Evolutionary conservation across 2,329 filamentous ascomycete genomes (phyloP).

Genomic region (Cytospora schulzeri): DNA sequence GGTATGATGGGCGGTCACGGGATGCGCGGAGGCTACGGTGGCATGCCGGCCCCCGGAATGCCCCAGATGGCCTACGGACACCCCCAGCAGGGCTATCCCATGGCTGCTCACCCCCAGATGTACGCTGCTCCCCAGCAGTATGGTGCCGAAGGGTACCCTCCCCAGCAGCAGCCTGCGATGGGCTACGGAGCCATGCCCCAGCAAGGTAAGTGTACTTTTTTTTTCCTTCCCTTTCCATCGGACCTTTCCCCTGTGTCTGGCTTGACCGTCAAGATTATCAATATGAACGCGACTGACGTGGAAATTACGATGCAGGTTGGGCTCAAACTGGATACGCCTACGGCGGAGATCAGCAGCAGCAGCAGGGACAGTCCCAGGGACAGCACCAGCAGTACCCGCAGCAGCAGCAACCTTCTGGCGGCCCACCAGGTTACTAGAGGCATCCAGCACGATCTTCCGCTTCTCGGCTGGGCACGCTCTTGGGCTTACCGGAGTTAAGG

Average conservation of each 20-base stretch:
- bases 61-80: conserved; percentile 41
- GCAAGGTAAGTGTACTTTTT: conserved; percentile 36
- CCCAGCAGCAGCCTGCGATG: conserved; percentile 35
- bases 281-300: background rate
- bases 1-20: conserved; percentile 39
- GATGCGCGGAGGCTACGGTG: conserved; percentile 40
- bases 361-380: conserved; percentile 40
- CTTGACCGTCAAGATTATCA: no score
- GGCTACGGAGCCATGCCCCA: conserved; percentile 46
- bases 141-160: conserved; percentile 47
- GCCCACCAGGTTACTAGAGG: conserved; percentile 23
- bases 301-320: conserved; percentile 38
- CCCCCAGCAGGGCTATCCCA: conserved; percentile 41
- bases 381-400: conserved; percentile 24
- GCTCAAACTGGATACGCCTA: conserved; percentile 32
- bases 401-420: conserved; percentile 19
- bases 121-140: conserved; percentile 43
- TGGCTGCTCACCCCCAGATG: conserved; percentile 37
- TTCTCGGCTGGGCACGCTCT: conserved; percentile 6
- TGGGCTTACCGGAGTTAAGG: conserved; percentile 13
- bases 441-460: background rate
- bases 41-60: conserved; percentile 37
- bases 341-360: conserved; percentile 39
- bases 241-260: no score
- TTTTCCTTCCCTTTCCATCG: no score